These are phyloP conservation scores for Leishmania aethiopica DNA, from an alignment of 208 protist species.

Conservation along the genomic window DNA sequence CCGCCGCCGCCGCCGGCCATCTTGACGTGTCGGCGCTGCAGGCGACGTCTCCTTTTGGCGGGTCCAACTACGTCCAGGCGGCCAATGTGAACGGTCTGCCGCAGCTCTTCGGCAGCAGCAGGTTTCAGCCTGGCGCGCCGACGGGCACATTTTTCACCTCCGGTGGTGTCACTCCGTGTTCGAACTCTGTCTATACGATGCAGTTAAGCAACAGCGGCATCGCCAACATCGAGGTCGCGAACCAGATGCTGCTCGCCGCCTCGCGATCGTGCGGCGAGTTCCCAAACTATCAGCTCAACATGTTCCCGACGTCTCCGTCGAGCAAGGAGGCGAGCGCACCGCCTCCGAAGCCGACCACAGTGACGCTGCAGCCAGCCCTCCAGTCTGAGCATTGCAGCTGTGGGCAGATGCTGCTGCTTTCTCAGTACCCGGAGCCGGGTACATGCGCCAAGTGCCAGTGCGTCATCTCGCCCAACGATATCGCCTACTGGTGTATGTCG, in stretches of 20 bases:
- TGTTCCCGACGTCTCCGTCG: background rate
- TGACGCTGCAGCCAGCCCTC: slow-evolving; percentile 32
- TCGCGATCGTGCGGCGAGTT: slow-evolving; percentile 25
- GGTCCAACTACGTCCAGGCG: slow-evolving; percentile 1
- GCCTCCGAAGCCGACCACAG: slow-evolving; percentile 16
- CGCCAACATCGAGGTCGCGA: slow-evolving; percentile 32
- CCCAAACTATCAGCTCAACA: slow-evolving; percentile 16
- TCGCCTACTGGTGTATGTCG: slow-evolving; percentile 50
- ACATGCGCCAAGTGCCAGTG: slow-evolving; percentile 40
- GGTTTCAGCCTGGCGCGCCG: slow-evolving; percentile 7
- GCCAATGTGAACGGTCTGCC: slow-evolving; percentile 5
- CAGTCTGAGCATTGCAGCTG: slow-evolving; percentile 51
- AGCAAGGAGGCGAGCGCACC: slow-evolving; percentile 4
- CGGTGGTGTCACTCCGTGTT: background rate
- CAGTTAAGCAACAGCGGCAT: slow-evolving; percentile 24
- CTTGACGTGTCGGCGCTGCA: slow-evolving; percentile 13
- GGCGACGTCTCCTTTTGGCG: slow-evolving; percentile 11
- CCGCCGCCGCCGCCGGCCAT: background rate
- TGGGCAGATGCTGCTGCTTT: slow-evolving; percentile 38
- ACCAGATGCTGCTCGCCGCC: slow-evolving; percentile 35
- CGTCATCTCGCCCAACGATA: slow-evolving; percentile 14
- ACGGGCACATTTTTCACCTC: background rate
- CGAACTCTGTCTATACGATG: slow-evolving; percentile 26
- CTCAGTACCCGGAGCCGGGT: slow-evolving; percentile 21
- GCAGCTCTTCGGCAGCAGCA: slow-evolving; percentile 19